phyloP scores from a whole-genome alignment of 2,329 filamentous ascomycete species.

The Cladophialophora yegresii region DNA sequence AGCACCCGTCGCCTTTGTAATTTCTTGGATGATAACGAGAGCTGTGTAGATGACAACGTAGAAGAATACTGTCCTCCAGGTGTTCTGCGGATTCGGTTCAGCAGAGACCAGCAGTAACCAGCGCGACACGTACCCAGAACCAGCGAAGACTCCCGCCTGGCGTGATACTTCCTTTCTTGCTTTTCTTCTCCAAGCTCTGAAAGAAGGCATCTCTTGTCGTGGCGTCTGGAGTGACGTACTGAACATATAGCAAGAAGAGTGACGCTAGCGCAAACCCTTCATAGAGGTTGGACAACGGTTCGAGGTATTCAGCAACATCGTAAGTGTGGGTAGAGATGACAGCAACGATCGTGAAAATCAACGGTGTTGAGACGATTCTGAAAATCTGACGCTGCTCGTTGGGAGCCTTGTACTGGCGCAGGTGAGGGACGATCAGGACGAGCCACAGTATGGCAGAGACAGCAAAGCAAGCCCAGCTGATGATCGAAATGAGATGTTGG shows the following conservation, averaged over 20 bases:
- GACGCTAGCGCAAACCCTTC: conserved; percentile 25
- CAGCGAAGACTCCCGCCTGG: conserved; percentile 18
- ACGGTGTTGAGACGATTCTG: conserved; percentile 23
- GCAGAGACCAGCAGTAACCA: not conserved
- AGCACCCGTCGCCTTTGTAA: conserved; percentile 65
- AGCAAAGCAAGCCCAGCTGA: conserved; percentile 18
- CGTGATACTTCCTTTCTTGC: conserved; percentile 10
- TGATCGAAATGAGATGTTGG: conserved; percentile 22
- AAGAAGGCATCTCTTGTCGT: conserved; percentile 23
- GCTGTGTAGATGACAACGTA: conserved; percentile 77
- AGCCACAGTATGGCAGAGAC: conserved; percentile 21
- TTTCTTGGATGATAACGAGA: conserved; percentile 75
- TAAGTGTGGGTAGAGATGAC: conserved; percentile 25
- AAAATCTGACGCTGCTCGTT: conserved; percentile 31
- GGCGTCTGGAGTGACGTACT: conserved; percentile 25
- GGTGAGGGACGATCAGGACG: conserved; percentile 21
- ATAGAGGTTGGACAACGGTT: conserved; percentile 24
- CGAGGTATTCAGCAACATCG: conserved; percentile 19
- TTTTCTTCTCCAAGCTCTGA: conserved; percentile 15
- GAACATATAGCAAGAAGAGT: conserved; percentile 29
- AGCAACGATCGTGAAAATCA: conserved; percentile 22
- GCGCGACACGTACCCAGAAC: conserved; percentile 54
- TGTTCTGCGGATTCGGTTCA: not conserved
- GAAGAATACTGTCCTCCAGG: conserved; percentile 76
- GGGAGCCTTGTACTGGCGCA: conserved; percentile 23